phyloP scores from a whole-genome alignment of 495 filamentous ascomycete genomes.

The Aspergillus nidulans region DNA sequence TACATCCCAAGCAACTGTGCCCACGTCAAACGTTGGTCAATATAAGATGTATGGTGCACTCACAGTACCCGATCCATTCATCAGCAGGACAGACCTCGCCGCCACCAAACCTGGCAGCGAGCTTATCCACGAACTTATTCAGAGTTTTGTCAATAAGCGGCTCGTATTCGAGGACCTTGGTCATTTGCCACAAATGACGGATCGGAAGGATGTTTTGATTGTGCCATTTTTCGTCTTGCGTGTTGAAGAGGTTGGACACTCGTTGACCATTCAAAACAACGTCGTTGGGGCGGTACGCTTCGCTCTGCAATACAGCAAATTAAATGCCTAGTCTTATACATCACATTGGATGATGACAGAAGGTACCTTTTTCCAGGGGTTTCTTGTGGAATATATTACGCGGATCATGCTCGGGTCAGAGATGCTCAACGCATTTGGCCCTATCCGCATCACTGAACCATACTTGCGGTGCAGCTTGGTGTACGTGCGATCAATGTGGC shows the following conservation, averaged over 20 bases:
- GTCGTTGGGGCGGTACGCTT: conserved; percentile 28
- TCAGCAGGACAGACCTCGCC: conserved; percentile 10
- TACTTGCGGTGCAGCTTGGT: conserved; percentile 28
- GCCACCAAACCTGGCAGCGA: conserved; percentile 19
- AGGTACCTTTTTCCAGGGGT: conserved; percentile 30
- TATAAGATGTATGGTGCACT: neutral
- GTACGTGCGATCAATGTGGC: conserved; percentile 26
- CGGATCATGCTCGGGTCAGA: conserved; percentile 32
- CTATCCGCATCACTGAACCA: conserved; percentile 33
- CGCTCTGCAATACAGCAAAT: conserved; percentile 14
- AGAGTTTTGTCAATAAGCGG: conserved; percentile 23
- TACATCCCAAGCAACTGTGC: conserved; percentile 33
- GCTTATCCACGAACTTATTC: conserved; percentile 22
- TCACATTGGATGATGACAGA: conserved; percentile 3
- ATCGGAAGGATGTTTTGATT: conserved; percentile 24
- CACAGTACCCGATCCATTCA: conserved; percentile 14
- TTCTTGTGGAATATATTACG: conserved; percentile 26
- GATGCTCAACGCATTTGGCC: conserved; percentile 34
- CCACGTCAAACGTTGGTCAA: neutral
- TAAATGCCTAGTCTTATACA: neutral
- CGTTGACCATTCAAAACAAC: conserved; percentile 18
- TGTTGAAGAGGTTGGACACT: conserved; percentile 29
- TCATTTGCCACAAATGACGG: conserved; percentile 25
- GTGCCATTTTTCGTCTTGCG: conserved; percentile 29
- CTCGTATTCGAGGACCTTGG: conserved; percentile 26